A percentile compares a stretch with the other conserved stretches of the same genome.
phyloP scores from a whole-genome alignment of 768 basidiomycete species.

The Pleurotus tuoliensis region DNA sequence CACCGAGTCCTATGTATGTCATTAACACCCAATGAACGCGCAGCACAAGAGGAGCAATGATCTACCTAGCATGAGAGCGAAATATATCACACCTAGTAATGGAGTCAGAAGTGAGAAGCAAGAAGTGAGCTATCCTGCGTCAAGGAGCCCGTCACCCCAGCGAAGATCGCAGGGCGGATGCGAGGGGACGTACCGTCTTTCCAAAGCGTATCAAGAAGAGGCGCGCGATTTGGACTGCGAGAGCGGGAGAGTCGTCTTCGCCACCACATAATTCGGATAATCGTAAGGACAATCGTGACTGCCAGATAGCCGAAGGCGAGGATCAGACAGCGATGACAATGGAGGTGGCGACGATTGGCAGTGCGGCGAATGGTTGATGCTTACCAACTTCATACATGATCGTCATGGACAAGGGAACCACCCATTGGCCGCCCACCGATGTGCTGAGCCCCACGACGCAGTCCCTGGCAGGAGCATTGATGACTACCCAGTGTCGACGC shows the following conservation, averaged over 20 bases:
- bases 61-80: slow-evolving; percentile 3
- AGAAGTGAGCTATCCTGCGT: no score
- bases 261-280: slow-evolving; percentile 3
- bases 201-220: slow-evolving; percentile 4
- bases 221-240: neutral
- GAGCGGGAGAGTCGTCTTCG: neutral
- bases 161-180: no score
- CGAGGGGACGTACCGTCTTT: neutral
- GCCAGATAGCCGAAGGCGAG: no score
- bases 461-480: neutral
- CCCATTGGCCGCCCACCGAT: neutral
- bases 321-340: neutral
- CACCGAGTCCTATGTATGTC: neutral
- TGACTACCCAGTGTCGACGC: neutral
- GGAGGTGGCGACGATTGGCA: neutral
- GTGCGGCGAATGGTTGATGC: neutral
- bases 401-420: neutral
- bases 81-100: slow-evolving; percentile 1
- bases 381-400: slow-evolving; percentile 8
- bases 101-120: no score
- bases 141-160: no score
- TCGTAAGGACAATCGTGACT: neutral
- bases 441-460: slow-evolving; percentile 1
- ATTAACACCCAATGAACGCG: neutral
- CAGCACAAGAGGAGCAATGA: neutral